These are phyloP conservation scores for Naganishia albida DNA, from an alignment of 1,284 basidiomycete genomes.

Conservation along the genomic window DNA sequence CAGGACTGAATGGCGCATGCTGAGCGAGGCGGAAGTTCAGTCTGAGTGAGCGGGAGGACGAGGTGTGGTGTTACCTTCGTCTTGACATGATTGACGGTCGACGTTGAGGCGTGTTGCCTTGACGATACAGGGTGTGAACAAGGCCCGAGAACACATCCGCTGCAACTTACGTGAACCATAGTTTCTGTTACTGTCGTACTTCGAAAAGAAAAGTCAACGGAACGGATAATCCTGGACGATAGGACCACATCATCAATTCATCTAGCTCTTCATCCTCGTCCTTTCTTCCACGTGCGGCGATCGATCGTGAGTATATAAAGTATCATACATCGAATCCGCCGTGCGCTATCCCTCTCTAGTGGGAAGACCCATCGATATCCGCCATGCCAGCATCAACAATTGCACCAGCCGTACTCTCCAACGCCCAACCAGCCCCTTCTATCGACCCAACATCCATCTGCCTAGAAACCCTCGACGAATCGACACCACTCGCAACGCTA, in stretches of 20 bases:
- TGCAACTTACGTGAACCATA: slow-evolving; percentile 11
- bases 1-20: slow-evolving; percentile 35
- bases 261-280: no score
- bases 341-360: no score
- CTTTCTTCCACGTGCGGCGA: no score
- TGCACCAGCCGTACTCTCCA: slow-evolving; percentile 8
- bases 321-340: no score
- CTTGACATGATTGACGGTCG: slow-evolving; percentile 35
- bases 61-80: slow-evolving; percentile 30
- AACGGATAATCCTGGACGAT: no score
- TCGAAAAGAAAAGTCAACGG: no score
- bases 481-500: not conserved
- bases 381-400: slow-evolving; percentile 15
- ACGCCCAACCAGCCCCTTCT: not conserved
- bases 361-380: no score
- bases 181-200: not conserved
- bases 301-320: no score
- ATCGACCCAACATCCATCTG: not conserved
- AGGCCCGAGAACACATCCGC: not conserved
- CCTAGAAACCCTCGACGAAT: slow-evolving; percentile 1
- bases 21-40: slow-evolving; percentile 1
- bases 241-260: no score
- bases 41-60: not conserved
- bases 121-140: not conserved
- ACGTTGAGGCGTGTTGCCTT: slow-evolving; percentile 32